Conservation (phyloP, 2,329 filamentous ascomycete species). For the Penicillium sp. region DNA sequence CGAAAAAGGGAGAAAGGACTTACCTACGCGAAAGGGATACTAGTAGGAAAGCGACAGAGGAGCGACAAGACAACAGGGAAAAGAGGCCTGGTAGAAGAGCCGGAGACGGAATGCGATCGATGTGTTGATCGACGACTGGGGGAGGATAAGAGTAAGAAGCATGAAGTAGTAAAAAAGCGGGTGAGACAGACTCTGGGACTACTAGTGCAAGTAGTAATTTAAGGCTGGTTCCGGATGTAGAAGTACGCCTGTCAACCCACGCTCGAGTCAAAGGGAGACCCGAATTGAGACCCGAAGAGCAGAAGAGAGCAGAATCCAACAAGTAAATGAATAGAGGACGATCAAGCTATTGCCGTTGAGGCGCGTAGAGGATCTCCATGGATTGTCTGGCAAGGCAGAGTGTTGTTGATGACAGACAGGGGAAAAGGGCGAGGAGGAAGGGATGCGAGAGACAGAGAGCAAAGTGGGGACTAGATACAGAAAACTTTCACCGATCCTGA, state of each 20-base stretch:
- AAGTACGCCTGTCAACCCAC: constrained; percentile 5
- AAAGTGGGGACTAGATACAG: background rate
- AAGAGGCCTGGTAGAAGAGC: background rate
- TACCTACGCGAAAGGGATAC: constrained; percentile 13
- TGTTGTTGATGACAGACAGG: constrained; percentile 17
- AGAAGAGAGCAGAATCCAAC: constrained; percentile 12
- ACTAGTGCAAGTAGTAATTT: constrained; percentile 13
- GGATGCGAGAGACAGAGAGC: background rate
- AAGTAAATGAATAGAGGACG: constrained; percentile 12
- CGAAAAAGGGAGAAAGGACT: constrained; percentile 11
- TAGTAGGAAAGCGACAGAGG: constrained; percentile 3
- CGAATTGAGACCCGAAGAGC: background rate
- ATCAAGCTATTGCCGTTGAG: constrained; percentile 1
- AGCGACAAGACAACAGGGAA: constrained; percentile 5
- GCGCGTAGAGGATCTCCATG: constrained; percentile 17
- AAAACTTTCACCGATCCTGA: background rate
- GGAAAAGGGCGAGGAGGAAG: constrained; percentile 6
- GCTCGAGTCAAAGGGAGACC: background rate
- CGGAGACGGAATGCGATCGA: constrained; percentile 7
- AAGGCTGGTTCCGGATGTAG: constrained; percentile 27
- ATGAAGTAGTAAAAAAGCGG: constrained; percentile 11
- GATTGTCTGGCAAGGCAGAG: background rate
- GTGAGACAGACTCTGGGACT: constrained; percentile 4
- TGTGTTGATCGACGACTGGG: constrained; percentile 11
- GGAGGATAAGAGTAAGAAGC: constrained; percentile 9